A percentile compares a stretch with the other conserved stretches of the same genome.
These are phyloP conservation scores for Omphalotus guepiniiformis DNA, from an alignment of 768 basidiomycete species.

Conservation along the genomic window DNA sequence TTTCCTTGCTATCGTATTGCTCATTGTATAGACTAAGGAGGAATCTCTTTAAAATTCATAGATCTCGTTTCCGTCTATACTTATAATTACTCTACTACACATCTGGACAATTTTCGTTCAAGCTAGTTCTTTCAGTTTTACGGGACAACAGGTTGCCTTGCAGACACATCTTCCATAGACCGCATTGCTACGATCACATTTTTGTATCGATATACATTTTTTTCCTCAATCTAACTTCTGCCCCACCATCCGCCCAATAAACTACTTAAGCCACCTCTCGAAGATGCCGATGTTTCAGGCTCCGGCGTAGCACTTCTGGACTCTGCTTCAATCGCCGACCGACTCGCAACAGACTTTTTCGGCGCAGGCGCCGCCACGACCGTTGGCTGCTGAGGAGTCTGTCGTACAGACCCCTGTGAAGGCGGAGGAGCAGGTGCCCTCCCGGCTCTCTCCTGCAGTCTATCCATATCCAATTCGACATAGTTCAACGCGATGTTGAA, in stretches of 20 bases:
- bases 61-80: too few species aligned
- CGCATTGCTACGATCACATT: too few species aligned
- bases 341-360: constrained; percentile 36
- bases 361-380: constrained; percentile 20
- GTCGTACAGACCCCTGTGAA: constrained; percentile 16
- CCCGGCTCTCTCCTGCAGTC: constrained; percentile 67
- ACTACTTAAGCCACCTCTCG: constrained; percentile 54
- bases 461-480: constrained; percentile 80
- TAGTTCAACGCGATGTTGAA: constrained; percentile 96
- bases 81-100: too few species aligned
- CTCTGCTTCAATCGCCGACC: constrained; percentile 55
- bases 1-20: constrained; percentile 7
- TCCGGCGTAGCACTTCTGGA: constrained; percentile 45
- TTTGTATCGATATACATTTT: too few species aligned
- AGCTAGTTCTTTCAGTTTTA: too few species aligned
- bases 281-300: constrained; percentile 29
- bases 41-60: too few species aligned
- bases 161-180: too few species aligned
- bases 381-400: constrained; percentile 13
- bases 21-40: too few species aligned
- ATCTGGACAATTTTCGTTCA: too few species aligned
- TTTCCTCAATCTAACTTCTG: constrained; percentile 29
- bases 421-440: constrained; percentile 30
- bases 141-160: too few species aligned
- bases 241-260: constrained; percentile 88